phyloP scores from a whole-genome alignment of 164 flowering plant genomes.

The Sedum album region DNA sequence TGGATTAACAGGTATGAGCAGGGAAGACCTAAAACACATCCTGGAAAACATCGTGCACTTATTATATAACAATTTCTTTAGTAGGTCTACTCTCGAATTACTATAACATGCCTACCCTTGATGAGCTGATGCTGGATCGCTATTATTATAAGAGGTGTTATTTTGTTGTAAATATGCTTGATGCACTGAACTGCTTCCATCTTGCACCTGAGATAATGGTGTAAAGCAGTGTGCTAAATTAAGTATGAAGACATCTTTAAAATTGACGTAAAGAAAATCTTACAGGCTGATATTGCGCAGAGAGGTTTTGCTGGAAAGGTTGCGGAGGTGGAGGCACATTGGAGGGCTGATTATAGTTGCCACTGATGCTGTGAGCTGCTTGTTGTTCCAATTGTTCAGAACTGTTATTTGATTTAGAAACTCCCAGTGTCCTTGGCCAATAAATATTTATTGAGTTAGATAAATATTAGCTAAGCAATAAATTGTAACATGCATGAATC shows the following conservation, averaged over 20 bases:
- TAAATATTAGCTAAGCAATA: too few relatives aligned
- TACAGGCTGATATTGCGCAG: neutral
- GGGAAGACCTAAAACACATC: neutral
- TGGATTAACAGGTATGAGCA: neutral
- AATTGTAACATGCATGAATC: too few relatives aligned
- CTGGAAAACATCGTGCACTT: too few relatives aligned
- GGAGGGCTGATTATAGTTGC: neutral
- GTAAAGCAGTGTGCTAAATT: neutral
- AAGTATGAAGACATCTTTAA: neutral
- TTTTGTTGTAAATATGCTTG: neutral
- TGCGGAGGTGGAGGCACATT: neutral
- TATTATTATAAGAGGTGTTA: neutral
- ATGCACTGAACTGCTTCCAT: neutral
- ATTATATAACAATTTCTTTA: too few relatives aligned
- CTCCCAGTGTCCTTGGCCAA: neutral
- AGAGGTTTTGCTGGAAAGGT: neutral
- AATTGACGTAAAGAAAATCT: neutral
- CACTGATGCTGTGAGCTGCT: neutral
- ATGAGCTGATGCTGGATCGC: neutral
- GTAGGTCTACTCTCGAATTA: neutral
- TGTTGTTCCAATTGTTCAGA: too few relatives aligned
- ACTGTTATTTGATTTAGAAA: neutral
- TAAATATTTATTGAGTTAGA: neutral
- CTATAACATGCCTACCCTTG: neutral
- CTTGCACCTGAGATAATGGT: neutral